Evolutionary conservation across 495 filamentous ascomycete genomes (phyloP), one percentile per base, ranked within the genome.

Genomic region (Platismatia glauca): DNA sequence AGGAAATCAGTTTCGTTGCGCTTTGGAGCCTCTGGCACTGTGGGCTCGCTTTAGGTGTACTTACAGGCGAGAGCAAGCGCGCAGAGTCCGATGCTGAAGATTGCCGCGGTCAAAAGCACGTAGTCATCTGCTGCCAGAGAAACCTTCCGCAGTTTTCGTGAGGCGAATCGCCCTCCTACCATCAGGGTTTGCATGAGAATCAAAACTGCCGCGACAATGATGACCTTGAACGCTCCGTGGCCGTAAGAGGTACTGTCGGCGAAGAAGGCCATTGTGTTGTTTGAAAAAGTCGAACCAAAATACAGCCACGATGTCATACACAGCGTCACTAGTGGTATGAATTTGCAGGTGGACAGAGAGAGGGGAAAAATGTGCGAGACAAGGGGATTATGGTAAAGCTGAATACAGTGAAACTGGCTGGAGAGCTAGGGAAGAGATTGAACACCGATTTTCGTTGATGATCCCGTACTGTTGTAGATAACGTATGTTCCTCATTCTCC

Each of bases 91-190:
- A 65, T 12, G 22, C 58, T 67, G 48, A 65, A 37, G 33, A 65
- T 12, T 59, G 69, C 60, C 24, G 72, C 71, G 50, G 66, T 46
- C 11, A 72, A 38, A 12, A 75, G 67, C 35, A 74, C 67, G 48
- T 71, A 71, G 39, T 75, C 73, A 65, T 75, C 73, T 16, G 66
- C n/a, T 1, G 62, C 65, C 37, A 65, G 48, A 6, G 58, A 44
- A 11, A 68, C 46, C 60, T 65, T 67, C 48, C 68, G 68, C 38
- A 72, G 41, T 50, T 64, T 66, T 48, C 73, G 67, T 57, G 72
- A 71, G 57, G 67, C 64, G 39, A 73, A 68, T n/a, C 72, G 70
- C n/a, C 70, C 72, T 5, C 35, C 60, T 7, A 74, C 64, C 39
- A 71, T 62, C 12, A 71, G 8, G 18, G 71, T 61, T 61, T 71